Evolutionary conservation across 2,329 filamentous ascomycete species (phyloP).

Genomic region (Uncinocarpus reesii): DNA sequence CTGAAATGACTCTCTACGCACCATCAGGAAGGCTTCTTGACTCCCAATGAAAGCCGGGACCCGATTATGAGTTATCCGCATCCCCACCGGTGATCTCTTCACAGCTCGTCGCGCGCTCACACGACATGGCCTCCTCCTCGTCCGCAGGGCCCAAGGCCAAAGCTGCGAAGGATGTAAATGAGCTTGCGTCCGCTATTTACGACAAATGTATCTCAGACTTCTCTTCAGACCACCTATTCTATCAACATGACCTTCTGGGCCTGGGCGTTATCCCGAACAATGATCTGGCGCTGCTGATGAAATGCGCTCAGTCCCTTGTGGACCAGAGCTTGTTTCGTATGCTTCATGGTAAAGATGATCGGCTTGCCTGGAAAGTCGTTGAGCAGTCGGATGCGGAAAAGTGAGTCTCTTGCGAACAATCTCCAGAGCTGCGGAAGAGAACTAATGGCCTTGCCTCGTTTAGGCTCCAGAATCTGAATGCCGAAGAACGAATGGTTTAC

Average conservation of each 20-base stretch:
- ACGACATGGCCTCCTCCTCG: conserved; percentile 21
- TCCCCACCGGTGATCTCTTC: conserved; percentile 24
- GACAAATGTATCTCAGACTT: conserved; percentile 34
- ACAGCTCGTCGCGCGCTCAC: conserved; percentile 13
- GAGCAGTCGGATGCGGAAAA: conserved; percentile 41
- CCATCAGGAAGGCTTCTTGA: background rate
- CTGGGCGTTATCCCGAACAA: conserved; percentile 37
- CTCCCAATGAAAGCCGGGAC: conserved; percentile 6
- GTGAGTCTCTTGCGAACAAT: conserved; percentile 23
- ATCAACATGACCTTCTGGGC: conserved; percentile 38
- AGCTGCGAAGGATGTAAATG: conserved; percentile 23
- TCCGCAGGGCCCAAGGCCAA: conserved; percentile 22
- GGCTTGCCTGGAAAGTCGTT: conserved; percentile 41
- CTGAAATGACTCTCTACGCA: background rate
- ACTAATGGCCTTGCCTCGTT: conserved; percentile 12
- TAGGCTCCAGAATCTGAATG: conserved; percentile 39
- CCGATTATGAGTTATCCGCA: conserved; percentile 28
- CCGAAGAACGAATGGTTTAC: conserved; percentile 78
- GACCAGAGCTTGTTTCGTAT: conserved; percentile 39
- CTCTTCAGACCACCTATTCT: conserved; percentile 36
- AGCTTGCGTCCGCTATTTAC: conserved; percentile 39
- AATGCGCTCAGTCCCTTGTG: conserved; percentile 38
- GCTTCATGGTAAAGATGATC: conserved; percentile 35
- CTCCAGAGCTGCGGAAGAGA: background rate
- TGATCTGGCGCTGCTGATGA: conserved; percentile 34